A percentile compares a stretch with the other conserved stretches of the same genome.
Evolutionary conservation across 306 rosid species (phyloP).

Genomic region (Citrullus amarus): DNA sequence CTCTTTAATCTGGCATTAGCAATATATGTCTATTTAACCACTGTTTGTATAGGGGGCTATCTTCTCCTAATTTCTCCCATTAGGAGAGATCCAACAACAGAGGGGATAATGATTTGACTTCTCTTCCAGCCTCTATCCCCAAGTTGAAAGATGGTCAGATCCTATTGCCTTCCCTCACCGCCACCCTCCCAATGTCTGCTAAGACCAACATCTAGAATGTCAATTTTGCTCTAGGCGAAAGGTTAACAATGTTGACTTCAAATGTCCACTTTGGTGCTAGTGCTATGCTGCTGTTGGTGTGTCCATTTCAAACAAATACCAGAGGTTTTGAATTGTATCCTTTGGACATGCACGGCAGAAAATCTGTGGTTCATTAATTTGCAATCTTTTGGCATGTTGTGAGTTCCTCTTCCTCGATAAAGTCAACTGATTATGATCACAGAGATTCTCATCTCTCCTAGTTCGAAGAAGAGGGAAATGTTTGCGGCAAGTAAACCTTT

Average conservation of each 20-base stretch:
- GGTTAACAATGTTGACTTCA: background rate
- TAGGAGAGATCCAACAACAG: background rate
- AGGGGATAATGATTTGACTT: background rate
- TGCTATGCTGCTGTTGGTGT: background rate
- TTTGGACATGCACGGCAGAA: background rate
- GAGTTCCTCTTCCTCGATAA: background rate
- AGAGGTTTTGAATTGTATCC: background rate
- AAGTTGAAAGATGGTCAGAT: background rate
- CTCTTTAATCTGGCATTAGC: background rate
- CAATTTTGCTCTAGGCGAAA: background rate
- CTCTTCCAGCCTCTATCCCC: constrained; percentile 1
- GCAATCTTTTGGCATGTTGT: background rate
- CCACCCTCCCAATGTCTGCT: background rate
- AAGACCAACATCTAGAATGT: background rate
- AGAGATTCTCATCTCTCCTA: background rate
- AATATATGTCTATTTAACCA: background rate
- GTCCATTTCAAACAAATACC: background rate
- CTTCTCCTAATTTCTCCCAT: background rate
- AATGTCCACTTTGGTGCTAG: background rate
- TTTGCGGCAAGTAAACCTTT: background rate
- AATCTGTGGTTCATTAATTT: background rate
- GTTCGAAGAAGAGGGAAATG: background rate
- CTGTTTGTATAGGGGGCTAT: background rate
- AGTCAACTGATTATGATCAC: background rate
- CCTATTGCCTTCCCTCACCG: background rate